These are phyloP conservation scores for Melastoma malabathricum DNA, from an alignment of 345 rosid species.

Conservation along the genomic window DNA sequence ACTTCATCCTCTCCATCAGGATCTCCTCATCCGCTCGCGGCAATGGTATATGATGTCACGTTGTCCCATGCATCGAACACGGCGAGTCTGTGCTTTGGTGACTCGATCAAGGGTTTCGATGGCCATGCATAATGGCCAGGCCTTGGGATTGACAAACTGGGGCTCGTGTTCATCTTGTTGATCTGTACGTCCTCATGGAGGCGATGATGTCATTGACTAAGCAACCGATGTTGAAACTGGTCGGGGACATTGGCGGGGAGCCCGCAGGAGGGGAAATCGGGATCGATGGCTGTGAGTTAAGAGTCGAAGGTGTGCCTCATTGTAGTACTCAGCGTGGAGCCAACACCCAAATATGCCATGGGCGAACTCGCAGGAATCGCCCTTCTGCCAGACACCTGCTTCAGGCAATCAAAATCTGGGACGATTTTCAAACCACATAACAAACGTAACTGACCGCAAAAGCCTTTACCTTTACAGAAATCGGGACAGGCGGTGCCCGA, in stretches of 20 bases:
- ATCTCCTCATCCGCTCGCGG: constrained; percentile 43
- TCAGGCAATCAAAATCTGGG: constrained; percentile 11
- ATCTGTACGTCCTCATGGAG: constrained; percentile 51
- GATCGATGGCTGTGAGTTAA: constrained; percentile 32
- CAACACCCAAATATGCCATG: constrained; percentile 82
- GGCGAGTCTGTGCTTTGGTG: constrained; percentile 20
- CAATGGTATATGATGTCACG: background rate
- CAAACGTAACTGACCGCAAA: too few species aligned
- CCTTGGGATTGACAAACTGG: too few species aligned
- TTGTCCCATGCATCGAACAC: constrained; percentile 26
- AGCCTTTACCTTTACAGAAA: too few species aligned
- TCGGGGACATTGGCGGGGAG: constrained; percentile 46
- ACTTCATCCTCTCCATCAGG: constrained; percentile 64
- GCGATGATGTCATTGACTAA: constrained; percentile 30
- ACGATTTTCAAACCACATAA: background rate
- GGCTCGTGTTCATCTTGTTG: constrained; percentile 32
- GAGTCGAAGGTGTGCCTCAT: constrained; percentile 22
- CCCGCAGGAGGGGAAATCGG: constrained; percentile 39
- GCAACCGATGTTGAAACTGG: constrained; percentile 22
- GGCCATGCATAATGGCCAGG: too few species aligned
- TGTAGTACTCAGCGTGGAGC: constrained; percentile 74
- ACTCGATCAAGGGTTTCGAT: too few species aligned
- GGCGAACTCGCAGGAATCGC: constrained; percentile 13
- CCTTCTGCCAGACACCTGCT: constrained; percentile 11
- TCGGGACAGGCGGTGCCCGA: too few species aligned